Evolutionary conservation across 1,284 basidiomycete species (phyloP).

Genomic region (Boletus semigastroideus): DNA sequence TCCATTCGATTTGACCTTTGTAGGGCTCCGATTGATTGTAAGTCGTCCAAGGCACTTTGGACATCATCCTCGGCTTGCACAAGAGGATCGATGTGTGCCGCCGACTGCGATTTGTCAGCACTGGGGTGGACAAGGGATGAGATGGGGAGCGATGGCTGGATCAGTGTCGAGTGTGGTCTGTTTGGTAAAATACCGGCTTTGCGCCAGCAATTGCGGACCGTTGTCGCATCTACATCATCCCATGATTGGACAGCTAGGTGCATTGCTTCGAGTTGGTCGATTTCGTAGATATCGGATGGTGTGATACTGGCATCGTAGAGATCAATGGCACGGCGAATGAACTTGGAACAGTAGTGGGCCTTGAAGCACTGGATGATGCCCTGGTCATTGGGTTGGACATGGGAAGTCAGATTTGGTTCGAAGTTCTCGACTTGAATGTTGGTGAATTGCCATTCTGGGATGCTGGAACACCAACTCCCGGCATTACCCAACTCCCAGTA

Average conservation of each 20-base stretch:
- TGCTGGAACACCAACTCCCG: too few species aligned
- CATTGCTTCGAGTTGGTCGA: conserved; percentile 36
- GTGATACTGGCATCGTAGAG: neutral
- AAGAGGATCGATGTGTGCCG: too few species aligned
- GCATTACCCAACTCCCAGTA: too few species aligned
- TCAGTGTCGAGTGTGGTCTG: too few species aligned
- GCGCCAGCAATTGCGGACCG: conserved; percentile 10
- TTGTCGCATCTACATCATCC: conserved; percentile 5
- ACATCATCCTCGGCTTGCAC: too few species aligned
- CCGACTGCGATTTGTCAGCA: too few species aligned
- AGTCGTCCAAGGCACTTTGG: too few species aligned
- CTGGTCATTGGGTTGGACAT: conserved; percentile 9
- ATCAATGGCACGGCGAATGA: neutral
- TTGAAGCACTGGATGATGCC: conserved; percentile 6
- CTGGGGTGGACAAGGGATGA: too few species aligned
- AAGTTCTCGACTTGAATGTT: conserved; percentile 3
- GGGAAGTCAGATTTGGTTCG: neutral
- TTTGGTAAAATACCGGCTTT: conserved; percentile 11
- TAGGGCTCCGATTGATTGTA: too few species aligned
- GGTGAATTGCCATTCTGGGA: neutral
- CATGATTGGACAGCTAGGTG: conserved; percentile 20
- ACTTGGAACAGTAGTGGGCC: neutral
- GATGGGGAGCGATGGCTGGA: too few species aligned
- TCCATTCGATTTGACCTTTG: too few species aligned
- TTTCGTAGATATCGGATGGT: neutral